Base-by-base conservation (phyloP, 225 moss, liverwort and hornwort genomes). In the Polytrichum formosum region DNA sequence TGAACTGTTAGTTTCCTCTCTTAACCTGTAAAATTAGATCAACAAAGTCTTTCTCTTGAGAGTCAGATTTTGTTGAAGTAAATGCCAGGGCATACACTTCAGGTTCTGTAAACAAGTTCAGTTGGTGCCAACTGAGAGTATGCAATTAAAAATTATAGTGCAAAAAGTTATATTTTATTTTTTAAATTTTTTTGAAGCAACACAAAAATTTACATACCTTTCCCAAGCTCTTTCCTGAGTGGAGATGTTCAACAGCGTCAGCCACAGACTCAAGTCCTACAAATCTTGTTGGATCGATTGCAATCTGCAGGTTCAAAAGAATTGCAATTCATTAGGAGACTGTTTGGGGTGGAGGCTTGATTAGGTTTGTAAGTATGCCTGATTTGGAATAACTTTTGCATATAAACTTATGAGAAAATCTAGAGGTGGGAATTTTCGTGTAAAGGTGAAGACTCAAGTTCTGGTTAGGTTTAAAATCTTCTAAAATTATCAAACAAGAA, bases 241-340 rank as follows among this genome's bases (percentile, higher is more conserved):
- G 94, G 46, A 98, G 86, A 72, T 91, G 76, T 73, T 98, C 94
- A 76, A 98, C 94, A 53, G 98, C 98, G 79, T 91, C 90, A 2
- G 77, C 78, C 35, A 90, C 86, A 4, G 97, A 90, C 56, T 94
- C 79, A 7, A 94, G 60, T 65, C 97, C 97, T 70, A 85, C 30
- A 73, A 98, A 98, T 60, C 77, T 85, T 66, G 64, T 92, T 19
- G 91, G 88, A 72, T 98, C 98, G 18, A 98, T 86, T 19, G 77
- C 69, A 66, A 97, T 82, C 96, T 93, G 83, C 28, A 23, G 28
- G 35, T 17, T 7, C 25, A 35, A 55, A 55, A 18, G 61, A 69
- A 4, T 23, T 35, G 69, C 46, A 16, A 46, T 3, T 13, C 16
- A 46, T 10, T 46, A 4, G 13, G 16, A 46, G 16, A 1, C 46